Percentiles rank a stretch among this genome's conserved stretches.
phyloP scores from a whole-genome alignment of 176 grass and related monocot genomes.

The Cymbopogon citratus region DNA sequence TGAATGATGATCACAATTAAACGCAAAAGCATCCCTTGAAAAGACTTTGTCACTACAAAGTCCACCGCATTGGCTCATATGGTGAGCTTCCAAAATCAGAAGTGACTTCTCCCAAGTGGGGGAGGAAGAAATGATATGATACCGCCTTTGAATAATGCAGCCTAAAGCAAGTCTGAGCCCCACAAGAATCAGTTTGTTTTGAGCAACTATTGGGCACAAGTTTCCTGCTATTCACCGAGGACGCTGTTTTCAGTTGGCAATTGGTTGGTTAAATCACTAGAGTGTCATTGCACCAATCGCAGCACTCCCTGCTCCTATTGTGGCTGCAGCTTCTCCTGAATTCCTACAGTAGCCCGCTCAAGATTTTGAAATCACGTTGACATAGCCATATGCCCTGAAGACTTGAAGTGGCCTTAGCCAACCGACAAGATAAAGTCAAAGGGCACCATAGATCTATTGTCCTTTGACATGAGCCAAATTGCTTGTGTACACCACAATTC shows the following conservation, averaged over 20 bases:
- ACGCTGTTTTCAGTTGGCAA: conserved; percentile 49
- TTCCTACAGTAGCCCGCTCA: conserved; percentile 30
- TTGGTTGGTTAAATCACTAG: conserved; percentile 43
- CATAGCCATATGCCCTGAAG: conserved; percentile 13
- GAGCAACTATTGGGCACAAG: conserved; percentile 44
- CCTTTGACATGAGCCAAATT: conserved; percentile 27
- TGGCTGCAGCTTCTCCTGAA: conserved; percentile 37
- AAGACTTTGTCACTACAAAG: conserved; percentile 34
- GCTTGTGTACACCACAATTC: conserved; percentile 21
- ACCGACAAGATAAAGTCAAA: conserved; percentile 93
- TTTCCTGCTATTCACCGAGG: conserved; percentile 15
- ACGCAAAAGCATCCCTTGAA: conserved; percentile 1
- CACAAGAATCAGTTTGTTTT: conserved; percentile 45
- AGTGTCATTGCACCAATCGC: conserved; percentile 36
- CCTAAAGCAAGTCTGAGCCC: conserved; percentile 34
- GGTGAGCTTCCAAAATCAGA: conserved; percentile 32
- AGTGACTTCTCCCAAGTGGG: conserved; percentile 37
- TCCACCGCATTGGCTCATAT: conserved; percentile 13
- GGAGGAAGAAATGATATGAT: conserved; percentile 51
- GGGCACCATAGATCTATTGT: conserved; percentile 8
- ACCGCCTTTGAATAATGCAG: conserved; percentile 47
- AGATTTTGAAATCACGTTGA: conserved; percentile 33
- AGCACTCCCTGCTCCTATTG: conserved; percentile 33
- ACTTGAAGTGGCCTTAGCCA: conserved; percentile 53
- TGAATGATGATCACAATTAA: not conserved